Evolutionary conservation across 768 basidiomycete genomes (phyloP).

Genomic region (Phanerochaete carnosa): DNA sequence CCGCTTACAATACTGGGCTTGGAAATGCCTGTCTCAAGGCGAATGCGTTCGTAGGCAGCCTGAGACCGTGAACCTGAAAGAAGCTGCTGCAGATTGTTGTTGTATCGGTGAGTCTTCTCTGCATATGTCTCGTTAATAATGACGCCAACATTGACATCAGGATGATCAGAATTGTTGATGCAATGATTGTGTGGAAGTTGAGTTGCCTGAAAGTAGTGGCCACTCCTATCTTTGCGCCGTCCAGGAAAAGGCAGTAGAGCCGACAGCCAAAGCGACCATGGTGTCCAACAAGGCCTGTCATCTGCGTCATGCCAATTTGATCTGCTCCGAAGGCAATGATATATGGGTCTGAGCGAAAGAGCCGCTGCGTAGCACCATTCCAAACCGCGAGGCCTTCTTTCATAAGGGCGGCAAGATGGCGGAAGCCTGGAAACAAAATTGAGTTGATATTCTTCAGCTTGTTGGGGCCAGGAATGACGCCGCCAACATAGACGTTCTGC

Average conservation of each 20-base stretch:
- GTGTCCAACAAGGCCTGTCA: constrained; percentile 35
- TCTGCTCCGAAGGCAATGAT: neutral
- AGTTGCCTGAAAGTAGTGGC: constrained; percentile 32
- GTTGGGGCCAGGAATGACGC: constrained; percentile 27
- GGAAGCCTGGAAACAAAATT: constrained; percentile 23
- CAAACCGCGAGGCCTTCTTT: neutral
- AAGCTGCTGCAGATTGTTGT: neutral
- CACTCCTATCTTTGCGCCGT: constrained; percentile 20
- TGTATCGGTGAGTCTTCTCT: neutral
- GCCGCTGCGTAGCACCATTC: neutral
- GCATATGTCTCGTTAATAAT: neutral
- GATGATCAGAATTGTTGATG: constrained; percentile 26
- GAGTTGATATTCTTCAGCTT: constrained; percentile 30
- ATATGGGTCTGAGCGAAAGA: neutral
- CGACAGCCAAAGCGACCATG: constrained; percentile 33
- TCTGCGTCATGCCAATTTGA: constrained; percentile 10
- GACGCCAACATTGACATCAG: constrained; percentile 23
- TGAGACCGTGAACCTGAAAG: neutral
- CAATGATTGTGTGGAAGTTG: constrained; percentile 23
- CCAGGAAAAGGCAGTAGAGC: constrained; percentile 29
- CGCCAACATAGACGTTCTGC: constrained; percentile 24
- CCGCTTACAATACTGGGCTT: constrained; percentile 35
- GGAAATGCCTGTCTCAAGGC: constrained; percentile 31
- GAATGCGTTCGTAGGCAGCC: constrained; percentile 22
- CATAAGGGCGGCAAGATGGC: constrained; percentile 23